Conservation (phyloP, 176 grass and related monocot genomes). For the Ampelocalamus luodianensis region DNA sequence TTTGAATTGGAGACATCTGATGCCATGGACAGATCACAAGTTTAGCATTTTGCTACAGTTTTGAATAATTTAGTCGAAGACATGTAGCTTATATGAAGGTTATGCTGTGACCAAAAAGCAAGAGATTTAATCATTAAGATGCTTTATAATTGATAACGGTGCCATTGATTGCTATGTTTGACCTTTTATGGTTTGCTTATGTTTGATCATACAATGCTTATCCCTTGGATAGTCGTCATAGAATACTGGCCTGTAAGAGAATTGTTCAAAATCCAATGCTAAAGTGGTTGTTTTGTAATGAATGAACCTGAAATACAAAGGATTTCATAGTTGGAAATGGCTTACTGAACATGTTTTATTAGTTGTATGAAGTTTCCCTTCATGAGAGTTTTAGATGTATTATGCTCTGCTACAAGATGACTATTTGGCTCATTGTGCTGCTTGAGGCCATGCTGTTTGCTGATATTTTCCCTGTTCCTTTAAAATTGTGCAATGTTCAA, state of each 20-base stretch:
- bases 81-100: not conserved
- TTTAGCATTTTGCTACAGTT: not conserved
- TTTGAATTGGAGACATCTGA: not conserved
- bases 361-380: not conserved
- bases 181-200: not conserved
- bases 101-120: not conserved
- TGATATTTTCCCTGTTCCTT: not conserved
- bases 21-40: not conserved
- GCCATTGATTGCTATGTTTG: not conserved
- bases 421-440: slow-evolving; percentile 2
- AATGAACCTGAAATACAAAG: not conserved
- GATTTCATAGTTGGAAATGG: slow-evolving; percentile 7
- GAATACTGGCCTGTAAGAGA: not conserved
- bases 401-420: not conserved
- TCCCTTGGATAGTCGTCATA: slow-evolving; percentile 20
- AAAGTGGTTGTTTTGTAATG: not conserved
- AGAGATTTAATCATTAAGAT: not conserved
- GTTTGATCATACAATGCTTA: not conserved
- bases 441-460: not conserved
- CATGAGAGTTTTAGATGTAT: slow-evolving; percentile 11
- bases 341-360: slow-evolving; percentile 1
- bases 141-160: not conserved
- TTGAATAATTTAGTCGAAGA: not conserved
- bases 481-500: not conserved
- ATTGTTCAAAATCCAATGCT: slow-evolving; percentile 19